A percentile compares a stretch with the other conserved stretches of the same genome.
Evolutionary conservation across 805 yeast species (phyloP).

Genomic region (Lachancea dasiensis): DNA sequence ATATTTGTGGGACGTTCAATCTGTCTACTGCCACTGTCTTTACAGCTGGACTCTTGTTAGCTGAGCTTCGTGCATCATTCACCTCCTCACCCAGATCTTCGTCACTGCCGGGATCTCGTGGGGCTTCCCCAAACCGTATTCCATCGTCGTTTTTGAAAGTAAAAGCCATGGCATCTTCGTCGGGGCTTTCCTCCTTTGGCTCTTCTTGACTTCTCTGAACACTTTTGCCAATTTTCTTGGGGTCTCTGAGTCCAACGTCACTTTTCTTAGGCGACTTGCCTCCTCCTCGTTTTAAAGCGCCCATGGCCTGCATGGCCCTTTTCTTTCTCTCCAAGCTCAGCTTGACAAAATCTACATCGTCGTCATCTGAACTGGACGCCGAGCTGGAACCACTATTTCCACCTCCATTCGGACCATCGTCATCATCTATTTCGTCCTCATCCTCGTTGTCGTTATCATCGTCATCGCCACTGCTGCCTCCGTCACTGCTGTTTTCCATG

Average conservation of each 20-base stretch:
- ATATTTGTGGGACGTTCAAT: constrained; percentile 27
- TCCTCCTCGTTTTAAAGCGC: constrained; percentile 31
- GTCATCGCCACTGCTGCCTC: constrained; percentile 19
- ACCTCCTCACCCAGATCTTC: constrained; percentile 37
- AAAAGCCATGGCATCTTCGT: constrained; percentile 43
- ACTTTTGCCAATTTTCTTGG: constrained; percentile 17
- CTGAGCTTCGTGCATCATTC: not conserved
- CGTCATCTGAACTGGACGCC: constrained; percentile 47
- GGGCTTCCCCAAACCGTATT: constrained; percentile 34
- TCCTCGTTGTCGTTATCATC: constrained; percentile 31
- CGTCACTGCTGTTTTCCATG: constrained; percentile 22
- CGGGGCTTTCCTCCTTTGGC: constrained; percentile 36
- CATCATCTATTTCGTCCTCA: constrained; percentile 35
- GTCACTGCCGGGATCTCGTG: constrained; percentile 10
- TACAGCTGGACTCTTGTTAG: constrained; percentile 2
- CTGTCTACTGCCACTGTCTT: constrained; percentile 16
- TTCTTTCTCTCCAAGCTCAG: constrained; percentile 64
- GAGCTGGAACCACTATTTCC: constrained; percentile 32
- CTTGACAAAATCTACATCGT: constrained; percentile 66
- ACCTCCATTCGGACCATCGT: constrained; percentile 37
- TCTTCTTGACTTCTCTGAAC: constrained; percentile 15
- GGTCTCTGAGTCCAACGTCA: constrained; percentile 14
- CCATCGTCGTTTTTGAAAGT: constrained; percentile 26
- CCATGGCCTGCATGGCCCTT: constrained; percentile 45
- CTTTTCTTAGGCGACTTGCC: constrained; percentile 30